Base-by-base conservation (phyloP, 2,329 filamentous ascomycete species). In the Fusarium nematophilum region DNA sequence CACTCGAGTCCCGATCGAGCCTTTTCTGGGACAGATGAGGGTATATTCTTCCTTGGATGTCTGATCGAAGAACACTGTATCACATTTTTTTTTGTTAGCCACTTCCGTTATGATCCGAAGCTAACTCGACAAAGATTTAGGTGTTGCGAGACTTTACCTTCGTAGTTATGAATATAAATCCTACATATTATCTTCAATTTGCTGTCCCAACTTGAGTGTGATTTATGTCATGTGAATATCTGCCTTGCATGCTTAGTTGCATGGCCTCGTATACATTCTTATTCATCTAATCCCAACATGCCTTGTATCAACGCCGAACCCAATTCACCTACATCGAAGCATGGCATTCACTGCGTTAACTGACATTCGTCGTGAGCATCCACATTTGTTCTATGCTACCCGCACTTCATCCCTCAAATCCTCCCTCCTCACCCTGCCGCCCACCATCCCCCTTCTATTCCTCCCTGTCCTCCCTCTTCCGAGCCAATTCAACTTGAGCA, bases 401-500 rank as follows among this genome's bases (percentile, higher is more conserved):
- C 78, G 73, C 21, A 81, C 57, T 60, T 79, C 77, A 43, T 79
- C 78, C 42, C 75, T 72, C 4, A 65, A 58, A 48, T 75, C 74
- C 18, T 81, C 80, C 44, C 83, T 75, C 62, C 78, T 78, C 9
- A 86, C 83, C 46, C 84, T 74, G 0, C 83, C 84, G 2, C 93
- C 93, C 1, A 98, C 93, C 72, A 97, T 94, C 0, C 95, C 95
- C 62, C 92, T 86, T 47, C 95, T 81, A 74, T 98, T 96, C 61
- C 95, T 83, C 0, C 95, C 95, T 4, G 93, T 98, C 29, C 95
- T 80, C 0, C 94, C 94, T 39, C 95, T 83, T 0, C 94, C 94
- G 2, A 99, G 83, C 95, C 95, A 99, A 75, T 99, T 99, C 69
- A 97, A 87, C 77, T 98, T 99, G 58, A 99, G 80, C 67, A 95